phyloP scores from a whole-genome alignment of 1,284 basidiomycete species.

The Mycena citricolor region DNA sequence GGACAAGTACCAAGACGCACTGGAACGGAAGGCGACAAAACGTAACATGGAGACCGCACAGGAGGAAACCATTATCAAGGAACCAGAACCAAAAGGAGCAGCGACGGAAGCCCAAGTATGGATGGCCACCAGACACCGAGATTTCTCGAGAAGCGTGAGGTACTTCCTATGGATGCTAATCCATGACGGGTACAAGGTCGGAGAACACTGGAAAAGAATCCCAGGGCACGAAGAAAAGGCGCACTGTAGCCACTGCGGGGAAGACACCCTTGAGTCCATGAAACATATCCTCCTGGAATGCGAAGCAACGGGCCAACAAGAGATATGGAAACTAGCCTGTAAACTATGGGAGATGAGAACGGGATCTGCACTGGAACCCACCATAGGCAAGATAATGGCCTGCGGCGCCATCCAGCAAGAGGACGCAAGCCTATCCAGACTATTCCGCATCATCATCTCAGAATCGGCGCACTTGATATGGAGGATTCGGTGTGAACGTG shows the following conservation, averaged over 20 bases:
- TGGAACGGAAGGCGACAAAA: constrained; percentile 1
- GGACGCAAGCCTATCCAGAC: constrained; percentile 2
- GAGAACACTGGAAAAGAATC: constrained; percentile 1
- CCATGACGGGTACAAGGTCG: constrained; percentile 8
- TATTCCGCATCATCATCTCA: constrained; percentile 11
- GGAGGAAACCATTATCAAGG: background rate
- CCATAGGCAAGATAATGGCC: constrained; percentile 6
- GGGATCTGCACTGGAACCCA: constrained; percentile 1
- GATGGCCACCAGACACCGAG: constrained; percentile 25
- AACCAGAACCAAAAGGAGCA: too few relatives aligned
- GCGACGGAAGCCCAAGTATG: constrained; percentile 23
- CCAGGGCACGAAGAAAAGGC: background rate
- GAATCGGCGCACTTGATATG: constrained; percentile 12
- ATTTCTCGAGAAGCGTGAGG: constrained; percentile 22
- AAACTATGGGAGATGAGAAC: constrained; percentile 10
- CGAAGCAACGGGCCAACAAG: constrained; percentile 1
- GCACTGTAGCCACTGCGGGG: background rate
- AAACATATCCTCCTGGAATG: constrained; percentile 7
- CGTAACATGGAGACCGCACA: constrained; percentile 14
- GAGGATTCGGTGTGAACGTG: constrained; percentile 9
- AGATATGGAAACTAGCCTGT: constrained; percentile 1
- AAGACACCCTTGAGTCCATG: constrained; percentile 6
- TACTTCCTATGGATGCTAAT: constrained; percentile 13
- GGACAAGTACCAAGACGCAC: background rate
- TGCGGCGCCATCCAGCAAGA: constrained; percentile 6